A percentile compares a stretch with the other conserved stretches of the same genome.
Evolutionary conservation across 176 grass and related monocot genomes (phyloP).

Genomic region (Guadua angustifolia): DNA sequence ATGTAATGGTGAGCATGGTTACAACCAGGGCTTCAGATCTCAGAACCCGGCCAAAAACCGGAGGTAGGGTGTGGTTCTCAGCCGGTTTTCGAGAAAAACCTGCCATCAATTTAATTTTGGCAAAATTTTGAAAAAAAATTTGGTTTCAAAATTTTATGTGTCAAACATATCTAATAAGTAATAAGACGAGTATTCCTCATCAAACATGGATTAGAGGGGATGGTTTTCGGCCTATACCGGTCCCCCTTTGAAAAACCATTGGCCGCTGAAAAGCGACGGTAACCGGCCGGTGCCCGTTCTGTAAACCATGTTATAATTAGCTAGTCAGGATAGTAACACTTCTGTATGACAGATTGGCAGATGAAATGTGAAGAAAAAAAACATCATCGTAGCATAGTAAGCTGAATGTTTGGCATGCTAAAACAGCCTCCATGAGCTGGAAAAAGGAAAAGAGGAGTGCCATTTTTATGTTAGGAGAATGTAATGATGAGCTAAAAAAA

Average conservation of each 20-base stretch:
- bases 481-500: conserved; percentile 7
- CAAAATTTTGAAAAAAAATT: too few species aligned
- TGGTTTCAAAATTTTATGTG: neutral
- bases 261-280: neutral
- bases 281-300: neutral
- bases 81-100: neutral
- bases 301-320: too few species aligned
- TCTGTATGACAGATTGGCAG: neutral
- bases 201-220: neutral
- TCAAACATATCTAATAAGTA: neutral
- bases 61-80: too few species aligned
- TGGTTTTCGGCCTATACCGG: neutral
- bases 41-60: neutral
- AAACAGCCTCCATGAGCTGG: conserved; percentile 15
- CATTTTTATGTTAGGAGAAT: conserved; percentile 37
- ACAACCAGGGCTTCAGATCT: neutral
- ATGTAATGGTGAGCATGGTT: neutral
- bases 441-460: neutral
- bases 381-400: neutral
- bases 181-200: neutral
- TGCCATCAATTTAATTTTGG: neutral
- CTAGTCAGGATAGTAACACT: too few species aligned
- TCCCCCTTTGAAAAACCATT: too few species aligned
- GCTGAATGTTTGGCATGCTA: neutral
- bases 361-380: conserved; percentile 21